phyloP scores from a whole-genome alignment of 345 rosid species.

The Salix viminalis region DNA sequence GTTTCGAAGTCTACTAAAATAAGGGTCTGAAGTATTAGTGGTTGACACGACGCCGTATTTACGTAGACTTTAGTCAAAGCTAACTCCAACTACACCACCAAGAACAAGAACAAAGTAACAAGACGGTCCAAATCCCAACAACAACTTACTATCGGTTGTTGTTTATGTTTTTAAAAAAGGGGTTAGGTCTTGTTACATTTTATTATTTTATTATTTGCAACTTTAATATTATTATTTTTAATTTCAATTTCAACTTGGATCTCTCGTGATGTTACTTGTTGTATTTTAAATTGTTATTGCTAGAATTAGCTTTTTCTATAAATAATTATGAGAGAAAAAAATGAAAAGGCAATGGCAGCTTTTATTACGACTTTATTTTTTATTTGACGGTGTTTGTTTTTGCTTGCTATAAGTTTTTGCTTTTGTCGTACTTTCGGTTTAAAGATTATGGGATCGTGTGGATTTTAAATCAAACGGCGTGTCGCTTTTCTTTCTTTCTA shows the following conservation, averaged over 20 bases:
- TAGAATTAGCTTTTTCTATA: neutral
- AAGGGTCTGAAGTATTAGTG: conserved; percentile 1
- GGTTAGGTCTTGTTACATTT: neutral
- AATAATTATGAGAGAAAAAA: neutral
- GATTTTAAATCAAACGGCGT: conserved; percentile 26
- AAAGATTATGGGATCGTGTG: neutral
- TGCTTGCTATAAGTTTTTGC: neutral
- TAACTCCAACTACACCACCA: conserved; percentile 6
- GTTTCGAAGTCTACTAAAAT: conserved; percentile 38
- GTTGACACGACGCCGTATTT: conserved; percentile 44
- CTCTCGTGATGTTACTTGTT: neutral
- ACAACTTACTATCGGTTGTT: neutral
- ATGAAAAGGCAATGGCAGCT: neutral
- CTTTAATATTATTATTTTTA: neutral
- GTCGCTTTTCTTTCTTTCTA: neutral
- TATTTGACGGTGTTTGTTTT: neutral
- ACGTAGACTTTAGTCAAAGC: conserved; percentile 35
- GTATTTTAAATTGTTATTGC: neutral
- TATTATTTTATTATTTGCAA: neutral
- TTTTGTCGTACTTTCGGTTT: neutral
- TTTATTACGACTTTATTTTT: neutral
- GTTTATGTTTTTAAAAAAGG: neutral
- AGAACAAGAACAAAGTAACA: neutral
- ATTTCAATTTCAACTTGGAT: neutral
- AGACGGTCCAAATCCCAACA: conserved; percentile 14